These are phyloP conservation scores for Metahyphopichia silvanorum DNA, from an alignment of 805 yeast species.

Conservation along the genomic window DNA sequence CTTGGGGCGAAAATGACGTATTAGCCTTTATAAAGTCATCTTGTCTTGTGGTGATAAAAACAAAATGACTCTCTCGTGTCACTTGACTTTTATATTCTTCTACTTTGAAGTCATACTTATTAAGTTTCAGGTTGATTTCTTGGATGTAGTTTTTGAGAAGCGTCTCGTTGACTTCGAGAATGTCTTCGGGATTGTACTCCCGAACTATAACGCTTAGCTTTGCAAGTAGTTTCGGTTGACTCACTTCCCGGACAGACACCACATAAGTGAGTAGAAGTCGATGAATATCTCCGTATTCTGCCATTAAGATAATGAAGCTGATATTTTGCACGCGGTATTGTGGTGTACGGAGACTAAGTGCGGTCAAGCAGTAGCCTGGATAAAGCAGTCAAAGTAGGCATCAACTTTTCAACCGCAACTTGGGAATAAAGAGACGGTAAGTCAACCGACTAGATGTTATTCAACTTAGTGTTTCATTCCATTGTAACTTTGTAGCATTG, in stretches of 20 bases:
- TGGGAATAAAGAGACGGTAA: too few species aligned
- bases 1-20: slow-evolving; percentile 33
- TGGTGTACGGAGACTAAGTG: too few species aligned
- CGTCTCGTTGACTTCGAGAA: background rate
- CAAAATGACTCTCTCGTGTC: slow-evolving; percentile 27
- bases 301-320: too few species aligned
- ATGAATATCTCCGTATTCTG: slow-evolving; percentile 9
- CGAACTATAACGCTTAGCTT: slow-evolving; percentile 16
- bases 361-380: too few species aligned
- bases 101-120: slow-evolving; percentile 40
- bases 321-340: too few species aligned
- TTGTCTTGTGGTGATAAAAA: slow-evolving; percentile 38
- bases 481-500: too few species aligned
- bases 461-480: too few species aligned
- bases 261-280: slow-evolving; percentile 28
- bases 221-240: slow-evolving; percentile 15
- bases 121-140: slow-evolving; percentile 28
- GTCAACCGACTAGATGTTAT: too few species aligned
- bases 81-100: slow-evolving; percentile 36
- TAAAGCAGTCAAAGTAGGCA: too few species aligned
- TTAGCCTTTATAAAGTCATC: slow-evolving; percentile 40
- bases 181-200: slow-evolving; percentile 2
- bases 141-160: slow-evolving; percentile 18
- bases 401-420: too few species aligned
- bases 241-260: slow-evolving; percentile 20